Percentiles rank a stretch among this genome's conserved stretches.
phyloP scores from a whole-genome alignment of 163 green algal species.

The Volvox carteri region DNA sequence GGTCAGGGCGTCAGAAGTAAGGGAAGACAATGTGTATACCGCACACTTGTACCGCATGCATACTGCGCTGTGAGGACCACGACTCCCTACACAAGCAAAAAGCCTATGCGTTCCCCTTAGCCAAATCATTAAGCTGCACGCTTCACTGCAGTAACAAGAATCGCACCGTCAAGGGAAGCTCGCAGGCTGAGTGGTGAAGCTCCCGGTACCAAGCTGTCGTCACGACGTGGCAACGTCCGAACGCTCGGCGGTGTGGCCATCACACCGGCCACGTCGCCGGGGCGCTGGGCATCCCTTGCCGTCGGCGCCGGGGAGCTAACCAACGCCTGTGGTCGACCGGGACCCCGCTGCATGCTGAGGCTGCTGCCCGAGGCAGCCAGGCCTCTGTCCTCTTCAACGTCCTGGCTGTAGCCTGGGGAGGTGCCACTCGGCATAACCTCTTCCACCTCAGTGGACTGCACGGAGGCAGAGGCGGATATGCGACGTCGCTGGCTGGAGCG shows the following conservation, averaged over 20 bases:
- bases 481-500: neutral
- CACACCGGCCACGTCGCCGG: neutral
- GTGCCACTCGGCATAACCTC: conserved; percentile 1
- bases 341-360: neutral
- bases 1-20: too few relatives aligned
- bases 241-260: neutral
- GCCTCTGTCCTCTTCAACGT: neutral
- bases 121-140: too few relatives aligned
- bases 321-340: neutral
- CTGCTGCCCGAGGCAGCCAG: neutral
- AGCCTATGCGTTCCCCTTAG: too few relatives aligned
- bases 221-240: neutral
- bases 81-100: too few relatives aligned
- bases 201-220: neutral
- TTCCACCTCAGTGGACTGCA: conserved; percentile 1
- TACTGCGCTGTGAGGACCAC: too few relatives aligned
- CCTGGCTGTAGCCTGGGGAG: conserved; percentile 22
- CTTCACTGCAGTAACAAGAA: too few relatives aligned
- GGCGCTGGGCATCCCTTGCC: neutral
- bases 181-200: conserved; percentile 19
- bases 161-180: conserved; percentile 26
- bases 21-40: too few relatives aligned
- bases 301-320: neutral
- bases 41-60: too few relatives aligned
- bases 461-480: neutral